Evolutionary conservation across 805 yeast species (phyloP).

Genomic region (Wickerhamiella nectarea): DNA sequence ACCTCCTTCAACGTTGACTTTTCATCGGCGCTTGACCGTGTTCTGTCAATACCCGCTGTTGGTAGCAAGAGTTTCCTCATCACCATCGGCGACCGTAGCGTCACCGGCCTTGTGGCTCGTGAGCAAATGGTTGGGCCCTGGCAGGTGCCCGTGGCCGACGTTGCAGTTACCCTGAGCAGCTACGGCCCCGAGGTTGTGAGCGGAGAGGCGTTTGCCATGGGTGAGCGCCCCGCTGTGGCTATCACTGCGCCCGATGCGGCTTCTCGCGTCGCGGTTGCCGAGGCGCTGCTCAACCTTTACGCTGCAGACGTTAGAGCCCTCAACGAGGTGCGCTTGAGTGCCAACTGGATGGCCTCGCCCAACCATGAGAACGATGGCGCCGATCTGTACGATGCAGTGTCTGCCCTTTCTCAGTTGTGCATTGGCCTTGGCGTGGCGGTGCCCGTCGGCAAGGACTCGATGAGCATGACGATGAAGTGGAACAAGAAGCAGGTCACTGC

Average conservation of each 20-base stretch:
- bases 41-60: conserved; percentile 79
- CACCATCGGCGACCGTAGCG: conserved; percentile 98
- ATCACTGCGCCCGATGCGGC: conserved; percentile 79
- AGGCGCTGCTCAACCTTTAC: conserved; percentile 70
- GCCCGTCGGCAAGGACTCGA: conserved; percentile 97
- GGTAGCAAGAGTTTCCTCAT: conserved; percentile 89
- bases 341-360: conserved; percentile 99
- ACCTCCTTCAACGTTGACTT: conserved; percentile 26
- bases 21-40: conserved; percentile 62
- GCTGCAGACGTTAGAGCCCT: conserved; percentile 80
- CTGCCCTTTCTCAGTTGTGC: conserved; percentile 92
- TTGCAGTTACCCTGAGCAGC: conserved; percentile 88
- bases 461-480: conserved; percentile 99
- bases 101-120: conserved; percentile 90
- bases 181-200: conserved; percentile 62
- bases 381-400: conserved; percentile 89
- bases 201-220: conserved; percentile 98
- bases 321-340: conserved; percentile 70
- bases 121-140: conserved; percentile 99
- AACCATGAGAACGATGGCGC: conserved; percentile 91
- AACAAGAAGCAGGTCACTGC: conserved; percentile 70
- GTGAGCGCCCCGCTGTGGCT: conserved; percentile 88
- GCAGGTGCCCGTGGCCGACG: conserved; percentile 98
- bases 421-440: conserved; percentile 83
- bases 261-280: conserved; percentile 92